Base-by-base conservation (phyloP, 345 rosid genomes). In the Gossypium stocksii region DNA sequence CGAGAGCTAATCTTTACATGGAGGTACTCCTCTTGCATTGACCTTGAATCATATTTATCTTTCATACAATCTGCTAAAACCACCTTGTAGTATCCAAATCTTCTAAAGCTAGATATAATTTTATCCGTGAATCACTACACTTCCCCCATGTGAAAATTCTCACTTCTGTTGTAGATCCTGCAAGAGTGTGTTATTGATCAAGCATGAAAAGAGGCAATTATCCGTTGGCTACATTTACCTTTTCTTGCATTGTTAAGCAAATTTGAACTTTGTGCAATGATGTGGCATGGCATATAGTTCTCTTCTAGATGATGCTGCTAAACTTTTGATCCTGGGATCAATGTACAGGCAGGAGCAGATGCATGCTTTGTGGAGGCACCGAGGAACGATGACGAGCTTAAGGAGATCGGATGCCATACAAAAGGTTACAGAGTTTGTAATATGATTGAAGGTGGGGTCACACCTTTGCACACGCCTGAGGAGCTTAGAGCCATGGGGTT, bases 401-500 rank as follows among this genome's bases (percentile, higher is more conserved):
- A 75, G 80, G 86, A 85, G 78, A 84, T 81, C 1, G 86, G 84
- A 51, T 59, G 59, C 5, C 66, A 53, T 2, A 82, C 87, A n/a
- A 87, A 81, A 7, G 86, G 82, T 9, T 86, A 76, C 59, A 76
- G 85, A 65, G 77, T 82, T n/a, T 85, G 86, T 45, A 85, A 87
- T 71, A 81, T 82, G 89, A 66, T 84, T 48, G 89, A 85, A 86
- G 87, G 90, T 22, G 89, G 92, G 20, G 72, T 76, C 3, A 86
- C 90, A 3, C 88, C 88, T 2, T 75, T 88, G 78, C 89, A 80
- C 74, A 61, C 81, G 0, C 88, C 88, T 16, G 78, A 84, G 70
- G 87, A 88, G 82, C 83, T 86, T 63, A 83, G 80, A 71, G 86
- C 74, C 12, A 83, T 84, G 88, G 85, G 89, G 2, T 88, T 86